Evolutionary conservation across 2,329 filamentous ascomycete species (phyloP).

Genomic region (Verticillium albo-atrum): DNA sequence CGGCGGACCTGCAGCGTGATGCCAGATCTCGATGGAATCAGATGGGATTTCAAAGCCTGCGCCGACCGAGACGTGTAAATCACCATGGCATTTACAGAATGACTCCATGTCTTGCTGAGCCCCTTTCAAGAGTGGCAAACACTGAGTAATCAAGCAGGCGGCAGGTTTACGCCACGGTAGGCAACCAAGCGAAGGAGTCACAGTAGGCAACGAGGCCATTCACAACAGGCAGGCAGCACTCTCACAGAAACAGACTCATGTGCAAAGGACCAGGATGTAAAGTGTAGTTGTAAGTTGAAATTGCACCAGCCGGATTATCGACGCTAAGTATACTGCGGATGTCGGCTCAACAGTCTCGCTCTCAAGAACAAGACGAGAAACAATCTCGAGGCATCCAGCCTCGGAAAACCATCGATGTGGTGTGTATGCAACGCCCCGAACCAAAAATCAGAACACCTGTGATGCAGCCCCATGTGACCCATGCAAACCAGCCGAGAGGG

Average conservation of each 20-base stretch:
- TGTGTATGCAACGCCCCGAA: not conserved
- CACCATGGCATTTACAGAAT: not conserved
- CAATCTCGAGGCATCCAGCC: not conserved
- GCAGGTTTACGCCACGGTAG: no score
- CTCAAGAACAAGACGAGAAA: not conserved
- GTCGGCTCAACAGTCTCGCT: not conserved
- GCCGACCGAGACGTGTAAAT: not conserved
- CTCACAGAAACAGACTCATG: not conserved
- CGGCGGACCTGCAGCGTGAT: not conserved
- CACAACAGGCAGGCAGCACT: not conserved
- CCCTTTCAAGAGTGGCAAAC: not conserved
- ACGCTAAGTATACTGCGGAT: not conserved
- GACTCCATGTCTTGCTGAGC: not conserved
- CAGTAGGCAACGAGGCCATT: not conserved
- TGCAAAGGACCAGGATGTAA: not conserved
- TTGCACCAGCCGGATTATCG: not conserved
- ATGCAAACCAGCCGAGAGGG: not conserved
- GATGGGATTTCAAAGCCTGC: not conserved
- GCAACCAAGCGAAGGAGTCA: no score
- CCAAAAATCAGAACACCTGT: not conserved
- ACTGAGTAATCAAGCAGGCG: not conserved
- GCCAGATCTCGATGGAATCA: not conserved
- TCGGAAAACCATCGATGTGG: not conserved
- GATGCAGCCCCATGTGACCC: not conserved
- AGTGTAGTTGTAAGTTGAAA: not conserved